Base-by-base conservation (phyloP, 1,139 yeast species). In the Yamadazyma mexicana region DNA sequence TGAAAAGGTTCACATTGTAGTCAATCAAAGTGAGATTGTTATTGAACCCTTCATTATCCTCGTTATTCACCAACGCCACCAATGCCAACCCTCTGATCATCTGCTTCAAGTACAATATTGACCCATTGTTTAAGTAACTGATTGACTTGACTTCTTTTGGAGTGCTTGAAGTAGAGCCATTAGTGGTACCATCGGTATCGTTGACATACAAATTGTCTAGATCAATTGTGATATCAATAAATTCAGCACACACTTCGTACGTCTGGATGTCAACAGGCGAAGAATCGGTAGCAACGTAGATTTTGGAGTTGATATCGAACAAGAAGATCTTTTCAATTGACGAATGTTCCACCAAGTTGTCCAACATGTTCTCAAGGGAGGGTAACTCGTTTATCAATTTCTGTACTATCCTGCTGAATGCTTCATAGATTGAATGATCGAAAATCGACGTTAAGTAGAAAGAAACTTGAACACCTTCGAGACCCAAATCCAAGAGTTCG, bases 211-310 rank as follows among this genome's bases (percentile, higher is more conserved):
- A 61, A 40, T 84, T 86, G 51, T 88, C 94, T 46, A 92, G 66
- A 56, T 92, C 98, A 28, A 89, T 83, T 3, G 97, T 84, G 15
- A 92, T 94, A 59, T 92, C 98, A 40, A 92, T 91, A 55, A 91
- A 92, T 56, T 92, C 98, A 1, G 97, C 95, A 62, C 98, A 92
- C 2, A 91, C 95, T 60, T 92, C 98, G 59, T 92, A 92, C 0
- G 95, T 87, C 54, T 89, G 96, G 23, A 89, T 87, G 62, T 92
- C 98, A 24, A 91, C 96, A 0, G 98, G 97, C 2, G 92, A 82
- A 0, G 96, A 86, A 60, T 92, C 98, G 0, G 98, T 92, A 3
- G 98, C 97, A 34, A 92, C 91, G 58, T 92, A 92, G 23, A 92
- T 87, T 61, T 92, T 92, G n/a, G 96, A 85, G 56, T 87, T 87